A percentile compares a stretch with the other conserved stretches of the same genome.
phyloP scores from a whole-genome alignment of 768 basidiomycete species.

The Mrakia frigida region DNA sequence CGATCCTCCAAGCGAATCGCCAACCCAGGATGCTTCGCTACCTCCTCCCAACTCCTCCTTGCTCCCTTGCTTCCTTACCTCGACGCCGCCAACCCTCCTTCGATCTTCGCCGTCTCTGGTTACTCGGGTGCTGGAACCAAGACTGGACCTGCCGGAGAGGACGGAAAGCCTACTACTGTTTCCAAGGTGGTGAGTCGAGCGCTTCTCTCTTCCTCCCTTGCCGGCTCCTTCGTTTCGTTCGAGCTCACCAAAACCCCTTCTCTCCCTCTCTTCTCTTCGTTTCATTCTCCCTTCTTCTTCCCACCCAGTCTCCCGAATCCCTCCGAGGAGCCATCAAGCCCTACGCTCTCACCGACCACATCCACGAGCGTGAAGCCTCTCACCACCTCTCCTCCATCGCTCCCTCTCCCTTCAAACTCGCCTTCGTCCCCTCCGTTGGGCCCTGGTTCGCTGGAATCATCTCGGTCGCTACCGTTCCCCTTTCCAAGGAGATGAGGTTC shows the following conservation, averaged over 20 bases:
- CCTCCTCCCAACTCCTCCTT: constrained; percentile 82
- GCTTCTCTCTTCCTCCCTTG: background rate
- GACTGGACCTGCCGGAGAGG: constrained; percentile 56
- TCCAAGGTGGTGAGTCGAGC: constrained; percentile 63
- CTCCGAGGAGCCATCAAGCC: constrained; percentile 71
- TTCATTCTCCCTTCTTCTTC: background rate
- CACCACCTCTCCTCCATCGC: constrained; percentile 65
- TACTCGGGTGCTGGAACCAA: constrained; percentile 94
- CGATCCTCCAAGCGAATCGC: constrained; percentile 76
- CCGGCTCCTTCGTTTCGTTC: too few species aligned
- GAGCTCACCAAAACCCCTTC: too few species aligned
- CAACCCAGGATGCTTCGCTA: constrained; percentile 97
- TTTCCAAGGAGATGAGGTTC: constrained; percentile 63
- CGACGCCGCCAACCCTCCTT: constrained; percentile 58
- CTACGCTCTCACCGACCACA: constrained; percentile 92
- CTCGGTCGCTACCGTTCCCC: constrained; percentile 75
- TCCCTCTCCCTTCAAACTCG: constrained; percentile 52
- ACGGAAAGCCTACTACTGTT: constrained; percentile 65
- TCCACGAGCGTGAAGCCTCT: constrained; percentile 94
- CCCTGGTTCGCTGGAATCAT: constrained; percentile 98
- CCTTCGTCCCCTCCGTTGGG: constrained; percentile 79
- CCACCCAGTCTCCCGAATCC: constrained; percentile 54
- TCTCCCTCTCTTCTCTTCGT: background rate
- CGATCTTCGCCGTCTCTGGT: constrained; percentile 87
- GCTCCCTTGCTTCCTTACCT: constrained; percentile 79